These are phyloP conservation scores for Pseudogymnoascus sp. DNA, from an alignment of 2,329 filamentous ascomycete genomes.

Conservation along the genomic window DNA sequence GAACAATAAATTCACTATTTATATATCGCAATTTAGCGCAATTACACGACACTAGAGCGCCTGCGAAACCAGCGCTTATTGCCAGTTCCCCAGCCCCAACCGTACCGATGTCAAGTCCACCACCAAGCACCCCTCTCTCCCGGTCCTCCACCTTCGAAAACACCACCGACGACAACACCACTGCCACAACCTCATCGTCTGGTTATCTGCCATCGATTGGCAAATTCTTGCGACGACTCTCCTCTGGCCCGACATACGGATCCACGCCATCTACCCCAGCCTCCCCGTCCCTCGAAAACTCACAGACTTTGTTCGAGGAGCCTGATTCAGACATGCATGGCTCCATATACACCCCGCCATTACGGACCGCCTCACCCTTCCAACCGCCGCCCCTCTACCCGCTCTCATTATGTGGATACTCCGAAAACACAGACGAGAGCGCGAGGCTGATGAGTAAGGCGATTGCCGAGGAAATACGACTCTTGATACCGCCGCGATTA, in stretches of 20 bases:
- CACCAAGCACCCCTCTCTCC: background rate
- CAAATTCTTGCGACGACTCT: conserved; percentile 57
- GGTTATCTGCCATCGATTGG: background rate
- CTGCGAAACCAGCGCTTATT: background rate
- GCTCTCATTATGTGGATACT: conserved; percentile 62
- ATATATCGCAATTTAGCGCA: conserved; percentile 1
- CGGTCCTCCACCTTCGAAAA: background rate
- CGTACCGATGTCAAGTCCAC: background rate
- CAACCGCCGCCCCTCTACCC: conserved; percentile 85
- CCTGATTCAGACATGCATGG: conserved; percentile 6
- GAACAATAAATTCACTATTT: conserved; percentile 7
- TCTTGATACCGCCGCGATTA: conserved; percentile 78
- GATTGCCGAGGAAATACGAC: conserved; percentile 86
- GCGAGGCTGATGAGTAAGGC: conserved; percentile 63
- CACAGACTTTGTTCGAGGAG: conserved; percentile 4
- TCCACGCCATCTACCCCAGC: background rate
- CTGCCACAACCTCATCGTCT: background rate
- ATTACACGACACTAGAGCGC: conserved; percentile 2
- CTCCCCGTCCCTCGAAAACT: background rate
- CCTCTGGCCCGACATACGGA: conserved; percentile 38
- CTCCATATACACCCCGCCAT: conserved; percentile 24
- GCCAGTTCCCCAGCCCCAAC: background rate
- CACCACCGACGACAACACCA: background rate
- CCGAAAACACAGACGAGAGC: conserved; percentile 48
- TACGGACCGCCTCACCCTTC: conserved; percentile 67